A percentile compares a stretch with the other conserved stretches of the same genome.
Conservation (phyloP, 2,329 filamentous ascomycete genomes). For the Pezicula carpinea region DNA sequence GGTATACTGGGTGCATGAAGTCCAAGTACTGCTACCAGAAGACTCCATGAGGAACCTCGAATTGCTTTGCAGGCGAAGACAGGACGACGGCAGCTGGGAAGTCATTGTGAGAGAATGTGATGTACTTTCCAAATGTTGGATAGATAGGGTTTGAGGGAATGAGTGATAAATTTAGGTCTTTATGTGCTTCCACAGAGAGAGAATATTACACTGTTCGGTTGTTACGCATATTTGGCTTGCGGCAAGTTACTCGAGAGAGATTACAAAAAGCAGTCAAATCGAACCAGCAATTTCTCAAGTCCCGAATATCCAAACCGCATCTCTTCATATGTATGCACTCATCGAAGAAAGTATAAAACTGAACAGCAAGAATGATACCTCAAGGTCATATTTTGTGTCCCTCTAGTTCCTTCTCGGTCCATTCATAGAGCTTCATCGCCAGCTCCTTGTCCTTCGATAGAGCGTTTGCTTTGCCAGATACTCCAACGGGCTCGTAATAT, state of each 20-base stretch:
- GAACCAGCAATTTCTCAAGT: too few species aligned
- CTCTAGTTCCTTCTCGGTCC: background rate
- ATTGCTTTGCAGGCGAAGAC: constrained; percentile 4
- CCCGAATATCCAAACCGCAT: too few species aligned
- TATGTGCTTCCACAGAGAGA: too few species aligned
- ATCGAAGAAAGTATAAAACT: too few species aligned
- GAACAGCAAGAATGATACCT: background rate
- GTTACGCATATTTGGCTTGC: too few species aligned
- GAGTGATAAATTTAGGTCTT: too few species aligned
- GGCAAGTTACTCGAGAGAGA: too few species aligned
- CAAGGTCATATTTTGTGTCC: constrained; percentile 1
- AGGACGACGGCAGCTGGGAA: background rate
- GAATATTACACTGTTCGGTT: too few species aligned
- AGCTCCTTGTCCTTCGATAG: background rate
- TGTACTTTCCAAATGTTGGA: constrained; percentile 6
- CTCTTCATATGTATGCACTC: too few species aligned
- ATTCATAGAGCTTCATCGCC: background rate
- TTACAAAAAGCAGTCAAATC: too few species aligned
- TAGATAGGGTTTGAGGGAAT: too few species aligned
- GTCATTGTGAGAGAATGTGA: constrained; percentile 4
- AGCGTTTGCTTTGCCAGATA: background rate
- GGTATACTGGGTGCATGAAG: constrained; percentile 15
- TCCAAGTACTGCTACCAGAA: constrained; percentile 10
- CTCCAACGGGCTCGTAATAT: constrained; percentile 26
- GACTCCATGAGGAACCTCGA: constrained; percentile 1